phyloP scores from a whole-genome alignment of 148 eudicot species.

The Mesembryanthemum crystallinum region DNA sequence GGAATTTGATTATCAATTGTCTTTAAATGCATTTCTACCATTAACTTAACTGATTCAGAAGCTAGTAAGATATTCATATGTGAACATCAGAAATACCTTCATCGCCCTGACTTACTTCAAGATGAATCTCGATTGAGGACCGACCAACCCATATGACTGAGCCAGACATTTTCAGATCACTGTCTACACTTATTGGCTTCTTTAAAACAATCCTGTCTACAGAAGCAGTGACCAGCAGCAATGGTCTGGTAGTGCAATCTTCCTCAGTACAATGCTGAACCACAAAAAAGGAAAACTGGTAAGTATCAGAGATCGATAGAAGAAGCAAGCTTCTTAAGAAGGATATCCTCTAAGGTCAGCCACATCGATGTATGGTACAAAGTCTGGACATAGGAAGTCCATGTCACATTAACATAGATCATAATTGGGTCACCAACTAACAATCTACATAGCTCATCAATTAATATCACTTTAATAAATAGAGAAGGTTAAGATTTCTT shows the following conservation, averaged over 20 bases:
- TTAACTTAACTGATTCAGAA: not conserved
- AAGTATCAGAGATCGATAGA: too few relatives aligned
- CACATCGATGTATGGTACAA: not conserved
- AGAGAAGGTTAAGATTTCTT: too few relatives aligned
- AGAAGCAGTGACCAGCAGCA: constrained; percentile 86
- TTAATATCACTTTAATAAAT: too few relatives aligned
- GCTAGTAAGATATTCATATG: not conserved
- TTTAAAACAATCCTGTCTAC: constrained; percentile 91
- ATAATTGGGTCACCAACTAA: not conserved
- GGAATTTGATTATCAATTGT: too few relatives aligned
- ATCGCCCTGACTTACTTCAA: constrained; percentile 64
- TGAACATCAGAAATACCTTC: constrained; percentile 45
- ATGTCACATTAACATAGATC: not conserved
- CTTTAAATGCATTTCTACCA: not conserved
- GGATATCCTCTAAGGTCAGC: not conserved
- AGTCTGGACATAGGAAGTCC: not conserved
- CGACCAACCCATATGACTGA: constrained; percentile 95
- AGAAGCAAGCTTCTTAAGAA: too few relatives aligned
- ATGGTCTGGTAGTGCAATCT: constrained; percentile 86
- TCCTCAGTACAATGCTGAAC: constrained; percentile 87
- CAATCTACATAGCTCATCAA: not conserved
- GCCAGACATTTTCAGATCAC: constrained; percentile 73
- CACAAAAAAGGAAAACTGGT: constrained; percentile 13
- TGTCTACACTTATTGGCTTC: constrained; percentile 76
- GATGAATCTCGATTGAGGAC: constrained; percentile 95